Conservation (phyloP, 352 stramenopile species). For the Thalassiosira exigua region DNA sequence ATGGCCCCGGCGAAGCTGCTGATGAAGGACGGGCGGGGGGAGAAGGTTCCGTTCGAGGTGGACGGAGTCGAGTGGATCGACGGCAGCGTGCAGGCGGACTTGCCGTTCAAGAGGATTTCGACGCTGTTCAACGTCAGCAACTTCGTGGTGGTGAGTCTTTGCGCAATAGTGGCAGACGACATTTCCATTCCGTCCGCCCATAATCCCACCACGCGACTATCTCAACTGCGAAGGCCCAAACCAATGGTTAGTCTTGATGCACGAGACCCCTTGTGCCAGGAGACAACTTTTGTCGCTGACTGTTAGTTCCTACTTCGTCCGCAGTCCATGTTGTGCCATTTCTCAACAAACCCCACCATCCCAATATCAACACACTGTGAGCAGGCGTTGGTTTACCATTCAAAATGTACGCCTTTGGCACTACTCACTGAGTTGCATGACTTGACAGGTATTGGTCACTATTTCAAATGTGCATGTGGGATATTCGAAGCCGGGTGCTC, state of each 20-base stretch:
- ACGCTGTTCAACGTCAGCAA: constrained; percentile 94
- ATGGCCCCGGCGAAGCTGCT: constrained; percentile 91
- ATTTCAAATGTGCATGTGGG: constrained; percentile 78
- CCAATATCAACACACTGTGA: constrained; percentile 51
- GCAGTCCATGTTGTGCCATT: constrained; percentile 89
- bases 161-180: too few relatives aligned
- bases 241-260: too few relatives aligned
- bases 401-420: background rate
- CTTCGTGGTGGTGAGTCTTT: constrained; percentile 91
- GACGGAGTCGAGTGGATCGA: constrained; percentile 93
- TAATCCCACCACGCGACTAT: background rate
- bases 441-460: constrained; percentile 10
- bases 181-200: constrained; percentile 89
- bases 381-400: background rate
- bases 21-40: constrained; percentile 87
- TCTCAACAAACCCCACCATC: constrained; percentile 88
- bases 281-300: too few relatives aligned
- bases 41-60: constrained; percentile 90
- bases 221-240: too few relatives aligned
- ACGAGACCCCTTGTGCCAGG: too few relatives aligned
- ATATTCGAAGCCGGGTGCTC: constrained; percentile 83
- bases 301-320: background rate
- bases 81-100: constrained; percentile 89
- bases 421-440: background rate
- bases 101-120: constrained; percentile 93